Conservation (phyloP, 805 yeast species). For the Cyberlindnera maritima region DNA sequence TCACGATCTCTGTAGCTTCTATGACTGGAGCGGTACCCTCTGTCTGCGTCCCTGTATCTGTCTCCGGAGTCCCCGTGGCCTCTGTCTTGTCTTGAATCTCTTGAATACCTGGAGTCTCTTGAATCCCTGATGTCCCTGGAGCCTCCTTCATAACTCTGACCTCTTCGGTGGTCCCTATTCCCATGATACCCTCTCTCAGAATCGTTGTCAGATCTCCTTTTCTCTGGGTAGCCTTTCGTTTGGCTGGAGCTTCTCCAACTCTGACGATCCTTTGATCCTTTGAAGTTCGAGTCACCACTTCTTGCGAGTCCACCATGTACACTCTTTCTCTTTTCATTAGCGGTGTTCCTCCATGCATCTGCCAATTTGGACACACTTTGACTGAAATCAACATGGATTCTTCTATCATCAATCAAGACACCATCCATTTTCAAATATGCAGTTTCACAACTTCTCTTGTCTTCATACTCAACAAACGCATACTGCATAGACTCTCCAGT, state of each 20-base stretch:
- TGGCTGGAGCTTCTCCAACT: neutral
- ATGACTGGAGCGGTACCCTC: neutral
- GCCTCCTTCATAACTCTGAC: neutral
- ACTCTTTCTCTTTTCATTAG: conserved; percentile 10
- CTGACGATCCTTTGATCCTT: neutral
- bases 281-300: neutral
- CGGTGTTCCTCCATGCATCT: conserved; percentile 24
- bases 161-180: too few species aligned
- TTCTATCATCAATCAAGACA: conserved; percentile 59
- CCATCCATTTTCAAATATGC: conserved; percentile 63
- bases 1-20: neutral
- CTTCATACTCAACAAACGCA: conserved; percentile 59
- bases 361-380: conserved; percentile 44
- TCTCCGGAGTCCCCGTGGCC: too few species aligned
- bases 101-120: neutral
- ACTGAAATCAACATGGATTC: conserved; percentile 66
- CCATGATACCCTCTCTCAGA: too few species aligned
- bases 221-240: too few species aligned
- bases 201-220: too few species aligned
- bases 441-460: conserved; percentile 48
- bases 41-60: too few species aligned
- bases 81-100: neutral
- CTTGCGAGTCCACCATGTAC: neutral
- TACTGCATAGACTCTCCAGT: conserved; percentile 54
- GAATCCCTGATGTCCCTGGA: neutral